Conservation (phyloP, 2,329 filamentous ascomycete species). For the Corynespora cassiicola region DNA sequence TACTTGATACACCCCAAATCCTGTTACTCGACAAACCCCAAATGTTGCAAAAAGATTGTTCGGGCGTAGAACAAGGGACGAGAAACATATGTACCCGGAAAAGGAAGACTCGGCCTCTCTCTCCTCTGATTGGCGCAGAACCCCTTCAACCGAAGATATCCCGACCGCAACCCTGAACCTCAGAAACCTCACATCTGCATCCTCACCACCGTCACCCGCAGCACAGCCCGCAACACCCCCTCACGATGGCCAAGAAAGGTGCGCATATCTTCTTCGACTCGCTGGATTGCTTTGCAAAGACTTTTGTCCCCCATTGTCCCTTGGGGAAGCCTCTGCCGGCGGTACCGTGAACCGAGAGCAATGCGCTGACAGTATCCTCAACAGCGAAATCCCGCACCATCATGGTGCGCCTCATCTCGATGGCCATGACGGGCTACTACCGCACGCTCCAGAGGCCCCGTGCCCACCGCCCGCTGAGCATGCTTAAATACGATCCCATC, state of each 20-base stretch:
- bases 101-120: too few species aligned
- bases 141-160: slow-evolving; percentile 18
- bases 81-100: too few species aligned
- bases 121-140: slow-evolving; percentile 28
- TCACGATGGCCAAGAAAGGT: slow-evolving; percentile 46
- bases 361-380: slow-evolving; percentile 21
- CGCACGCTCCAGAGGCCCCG: slow-evolving; percentile 87
- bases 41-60: too few species aligned
- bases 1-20: too few species aligned
- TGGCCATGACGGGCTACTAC: slow-evolving; percentile 99
- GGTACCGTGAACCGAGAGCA: not conserved
- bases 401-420: slow-evolving; percentile 91
- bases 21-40: too few species aligned
- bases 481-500: slow-evolving; percentile 99
- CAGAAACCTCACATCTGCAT: slow-evolving; percentile 25
- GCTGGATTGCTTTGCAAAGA: too few species aligned
- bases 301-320: not conserved
- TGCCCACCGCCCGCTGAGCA: slow-evolving; percentile 82
- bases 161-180: slow-evolving; percentile 20
- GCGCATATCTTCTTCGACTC: slow-evolving; percentile 3
- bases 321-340: not conserved
- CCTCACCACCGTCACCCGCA: slow-evolving; percentile 19
- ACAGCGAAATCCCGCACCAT: slow-evolving; percentile 90
- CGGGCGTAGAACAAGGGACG: too few species aligned
- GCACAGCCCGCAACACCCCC: slow-evolving; percentile 12